Base-by-base conservation (phyloP, 1,139 yeast species). In the Sugiyamaella sp. region DNA sequence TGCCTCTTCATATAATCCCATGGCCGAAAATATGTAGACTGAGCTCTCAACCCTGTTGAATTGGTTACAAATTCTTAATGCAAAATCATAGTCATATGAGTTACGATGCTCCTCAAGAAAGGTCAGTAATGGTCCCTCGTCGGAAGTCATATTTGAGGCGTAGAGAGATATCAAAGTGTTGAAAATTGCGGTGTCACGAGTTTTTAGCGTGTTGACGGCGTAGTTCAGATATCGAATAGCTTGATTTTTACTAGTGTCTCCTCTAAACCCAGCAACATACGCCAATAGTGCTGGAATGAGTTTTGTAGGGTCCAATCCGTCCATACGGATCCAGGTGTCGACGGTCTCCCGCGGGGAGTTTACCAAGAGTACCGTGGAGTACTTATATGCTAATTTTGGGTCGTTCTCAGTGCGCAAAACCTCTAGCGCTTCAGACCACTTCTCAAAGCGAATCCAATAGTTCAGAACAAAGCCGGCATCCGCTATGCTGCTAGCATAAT, bases 1-100 rank as follows among this genome's bases (percentile, higher is more conserved):
- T 0, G 98, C 98, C 56, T 88, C 93, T 57, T 89, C 96, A 65
- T 78, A 88, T 48, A 86, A 75, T 3, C 78, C 81, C 73, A 89
- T 72, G 54, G 81, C 76, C 1, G 91, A 81, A 61, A 87, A 82
- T 32, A 93, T 79, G 55, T 81, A 79, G 4, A 89, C 83, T 0
- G 95, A 89, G 0, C 91, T 80, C 57, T 81, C 81, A 46, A 78
- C 75, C 55, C 81, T 82, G 14, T 78, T 70, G 63, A 81, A 78
- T 49, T 79, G 79, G 50, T 86, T 77, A 63, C 96, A 88, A 39
- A 90, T 70, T 53, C 98, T 74, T 43, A 93, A 70, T 1, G 91
- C 81, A 60, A 87, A 88, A 60, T 89, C 90, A 1, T 83, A 72
- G 65, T 90, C 95, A 64, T 79, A 86, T 63, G 59, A 71, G 39